phyloP scores from a whole-genome alignment of 2,329 filamentous ascomycete species.

The Diaporthe sp. region DNA sequence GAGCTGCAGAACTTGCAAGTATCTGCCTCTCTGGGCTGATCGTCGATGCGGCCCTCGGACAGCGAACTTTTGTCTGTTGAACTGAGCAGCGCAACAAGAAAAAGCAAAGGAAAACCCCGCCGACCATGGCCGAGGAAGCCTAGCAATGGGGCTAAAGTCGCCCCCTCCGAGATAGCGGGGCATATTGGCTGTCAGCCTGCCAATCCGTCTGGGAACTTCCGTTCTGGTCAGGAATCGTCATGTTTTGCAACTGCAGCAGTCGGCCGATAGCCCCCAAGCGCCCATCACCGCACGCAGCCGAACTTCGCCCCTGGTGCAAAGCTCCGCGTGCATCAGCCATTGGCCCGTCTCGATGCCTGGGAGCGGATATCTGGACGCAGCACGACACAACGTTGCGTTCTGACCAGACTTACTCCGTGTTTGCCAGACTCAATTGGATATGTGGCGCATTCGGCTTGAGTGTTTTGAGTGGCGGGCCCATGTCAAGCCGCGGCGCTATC shows the following conservation, averaged over 20 bases:
- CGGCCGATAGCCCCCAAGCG: neutral
- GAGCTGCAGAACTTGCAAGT: neutral
- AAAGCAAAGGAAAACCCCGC: neutral
- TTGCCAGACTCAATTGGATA: neutral
- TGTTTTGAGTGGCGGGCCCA: neutral
- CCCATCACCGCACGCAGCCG: neutral
- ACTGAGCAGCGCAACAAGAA: neutral
- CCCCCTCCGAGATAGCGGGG: neutral
- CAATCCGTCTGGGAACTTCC: neutral
- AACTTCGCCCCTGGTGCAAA: neutral
- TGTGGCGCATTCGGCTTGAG: neutral
- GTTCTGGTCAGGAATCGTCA: neutral
- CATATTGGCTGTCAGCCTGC: neutral
- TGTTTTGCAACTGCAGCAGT: neutral
- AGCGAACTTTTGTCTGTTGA: neutral
- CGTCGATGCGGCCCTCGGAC: neutral
- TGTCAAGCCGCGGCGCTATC: neutral
- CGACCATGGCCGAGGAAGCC: neutral
- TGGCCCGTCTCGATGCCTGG: neutral
- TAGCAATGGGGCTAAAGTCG: neutral
- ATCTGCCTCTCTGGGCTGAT: neutral
- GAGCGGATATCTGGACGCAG: neutral
- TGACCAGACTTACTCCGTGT: neutral
- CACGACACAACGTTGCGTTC: neutral
- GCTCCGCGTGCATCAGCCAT: neutral